Evolutionary conservation across 495 filamentous ascomycete genomes (phyloP), one percentile per base, ranked within the genome.

Genomic region (Hyaloscypha hepaticicola): DNA sequence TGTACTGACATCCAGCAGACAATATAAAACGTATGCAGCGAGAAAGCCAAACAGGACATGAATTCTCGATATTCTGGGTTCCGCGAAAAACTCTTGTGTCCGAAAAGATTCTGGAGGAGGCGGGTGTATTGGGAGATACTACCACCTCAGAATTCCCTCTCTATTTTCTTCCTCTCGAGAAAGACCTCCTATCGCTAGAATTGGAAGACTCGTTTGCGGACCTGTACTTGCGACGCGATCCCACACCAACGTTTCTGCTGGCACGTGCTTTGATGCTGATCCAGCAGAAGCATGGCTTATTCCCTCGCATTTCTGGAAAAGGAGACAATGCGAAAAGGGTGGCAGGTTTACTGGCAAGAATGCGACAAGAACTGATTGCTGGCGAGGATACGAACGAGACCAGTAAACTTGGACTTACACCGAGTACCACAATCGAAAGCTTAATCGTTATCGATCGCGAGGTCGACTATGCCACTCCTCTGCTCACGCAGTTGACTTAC

Each of bases 401-500:
- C 19, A 85, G 80, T 31, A 84, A 85, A 50, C 79, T 89, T 45
- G 89, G 90, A 5, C 77, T 91, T 33, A 88, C 91, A n/a, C 96
- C 96, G 55, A 98, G 95, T 73, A 87, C 87, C 19, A 85, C 87
- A 9, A 90, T 91, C 58, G 94, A 98, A 74, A 93, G 86, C 71
- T 77, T 97, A 62, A 93, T 99, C 69, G 90, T 99, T 66, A 93
- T 98, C 38, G 96, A 97, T 75, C 89, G 96, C 45, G 93, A 96
- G 67, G 88, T 96, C 55, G 96, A 99, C 72, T 91, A 93, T 76
- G 90, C 90, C 29, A 96, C 95, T 24, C 87, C 88, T 1, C 82
- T 99, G 14, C 85, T 98, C 55, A 98, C 95, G 0, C 96, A 98
- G 73, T 80, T 99, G 48, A 99, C 96, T 9, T 99, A 99, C 71